These are phyloP conservation scores for Hypericum perforatum DNA, from an alignment of 345 rosid species.

Conservation along the genomic window DNA sequence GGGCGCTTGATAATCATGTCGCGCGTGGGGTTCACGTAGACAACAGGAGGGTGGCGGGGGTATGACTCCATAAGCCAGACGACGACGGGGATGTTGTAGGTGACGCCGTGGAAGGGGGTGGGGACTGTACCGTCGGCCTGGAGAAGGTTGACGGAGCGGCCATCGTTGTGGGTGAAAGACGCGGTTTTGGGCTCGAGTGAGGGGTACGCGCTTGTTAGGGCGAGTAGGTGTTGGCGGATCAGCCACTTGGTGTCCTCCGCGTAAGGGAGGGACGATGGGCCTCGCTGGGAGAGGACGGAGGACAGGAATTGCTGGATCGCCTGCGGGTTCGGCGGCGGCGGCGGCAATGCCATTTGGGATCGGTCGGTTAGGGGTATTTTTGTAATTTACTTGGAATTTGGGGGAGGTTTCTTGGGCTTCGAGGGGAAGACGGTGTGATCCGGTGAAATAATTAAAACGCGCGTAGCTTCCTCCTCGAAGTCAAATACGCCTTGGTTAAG, in stretches of 20 bases:
- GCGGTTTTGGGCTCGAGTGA: constrained; percentile 83
- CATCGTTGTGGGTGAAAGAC: constrained; percentile 91
- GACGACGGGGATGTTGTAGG: constrained; percentile 83
- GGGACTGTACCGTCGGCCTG: constrained; percentile 89
- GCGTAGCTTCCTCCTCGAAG: too few species aligned
- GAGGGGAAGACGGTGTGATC: too few species aligned
- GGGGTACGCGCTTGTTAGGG: constrained; percentile 40
- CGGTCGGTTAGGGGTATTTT: too few species aligned
- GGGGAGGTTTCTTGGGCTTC: too few species aligned
- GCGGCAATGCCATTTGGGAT: not conserved
- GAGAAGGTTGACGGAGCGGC: constrained; percentile 77
- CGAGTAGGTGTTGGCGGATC: constrained; percentile 81
- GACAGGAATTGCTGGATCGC: constrained; percentile 62
- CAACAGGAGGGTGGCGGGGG: constrained; percentile 71
- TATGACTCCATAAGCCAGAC: constrained; percentile 90
- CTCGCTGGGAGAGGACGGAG: not conserved
- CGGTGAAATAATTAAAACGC: too few species aligned
- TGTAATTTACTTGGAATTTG: too few species aligned
- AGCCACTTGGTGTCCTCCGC: constrained; percentile 70
- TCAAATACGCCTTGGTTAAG: too few species aligned
- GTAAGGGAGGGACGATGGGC: constrained; percentile 6
- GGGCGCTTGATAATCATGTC: constrained; percentile 93
- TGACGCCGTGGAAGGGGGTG: constrained; percentile 66
- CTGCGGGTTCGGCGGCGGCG: constrained; percentile 28
- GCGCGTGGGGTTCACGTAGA: constrained; percentile 87